These are phyloP conservation scores for Astrothelium macrocarpum DNA, from an alignment of 495 filamentous ascomycete genomes.

Conservation along the genomic window DNA sequence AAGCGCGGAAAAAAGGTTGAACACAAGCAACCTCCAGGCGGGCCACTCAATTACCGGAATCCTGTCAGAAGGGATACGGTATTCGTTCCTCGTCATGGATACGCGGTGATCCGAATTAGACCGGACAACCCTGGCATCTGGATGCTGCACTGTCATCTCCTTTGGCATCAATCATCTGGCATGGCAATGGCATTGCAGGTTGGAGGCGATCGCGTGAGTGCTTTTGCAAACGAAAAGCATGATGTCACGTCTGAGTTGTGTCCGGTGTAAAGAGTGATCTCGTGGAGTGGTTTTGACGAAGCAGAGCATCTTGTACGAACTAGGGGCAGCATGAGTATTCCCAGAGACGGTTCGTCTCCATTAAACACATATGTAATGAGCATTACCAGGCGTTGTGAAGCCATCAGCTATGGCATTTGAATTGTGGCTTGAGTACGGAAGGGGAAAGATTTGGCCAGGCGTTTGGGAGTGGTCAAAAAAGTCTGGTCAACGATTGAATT, in stretches of 20 bases:
- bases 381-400: slow-evolving; percentile 1
- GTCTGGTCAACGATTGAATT: background rate
- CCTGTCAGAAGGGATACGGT: slow-evolving; percentile 24
- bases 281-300: no score
- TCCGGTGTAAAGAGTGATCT: background rate
- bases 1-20: background rate
- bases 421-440: background rate
- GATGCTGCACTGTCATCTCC: slow-evolving; percentile 25
- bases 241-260: background rate
- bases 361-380: background rate
- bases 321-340: no score
- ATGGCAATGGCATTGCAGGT: slow-evolving; percentile 25
- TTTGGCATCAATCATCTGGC: slow-evolving; percentile 21
- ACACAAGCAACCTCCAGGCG: slow-evolving; percentile 10
- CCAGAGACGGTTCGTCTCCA: no score
- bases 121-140: slow-evolving; percentile 24
- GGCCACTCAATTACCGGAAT: slow-evolving; percentile 18
- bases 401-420: background rate
- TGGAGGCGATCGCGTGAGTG: background rate
- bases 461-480: background rate
- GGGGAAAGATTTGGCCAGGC: background rate
- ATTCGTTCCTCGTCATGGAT: slow-evolving; percentile 19
- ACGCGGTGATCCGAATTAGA: slow-evolving; percentile 19
- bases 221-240: background rate
- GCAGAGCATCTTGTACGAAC: no score